Evolutionary conservation across 106 monocot species (phyloP), one percentile per base, ranked within the genome.

Genomic region (Platanthera guangdongensis): DNA sequence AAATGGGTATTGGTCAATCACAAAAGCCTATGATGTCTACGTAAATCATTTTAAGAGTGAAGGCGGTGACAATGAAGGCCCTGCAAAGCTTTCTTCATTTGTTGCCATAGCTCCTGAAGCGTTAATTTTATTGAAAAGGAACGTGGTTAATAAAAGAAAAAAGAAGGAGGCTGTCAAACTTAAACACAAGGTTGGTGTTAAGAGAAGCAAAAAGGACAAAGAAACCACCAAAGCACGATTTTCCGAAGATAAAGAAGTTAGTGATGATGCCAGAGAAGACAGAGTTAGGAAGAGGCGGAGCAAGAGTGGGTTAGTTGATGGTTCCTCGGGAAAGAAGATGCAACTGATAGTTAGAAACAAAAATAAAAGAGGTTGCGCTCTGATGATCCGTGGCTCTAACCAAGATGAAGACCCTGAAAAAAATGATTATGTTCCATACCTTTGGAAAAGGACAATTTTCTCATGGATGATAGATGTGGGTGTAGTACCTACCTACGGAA

Each of bases 401-500:
- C 68, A 63, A 72, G 83, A 80, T 18, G 72, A 52, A 22, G 83
- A 83, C 39, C 57, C 75, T 62, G 87, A 71, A 19, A 25, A 9
- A 47, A 78, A 82, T 75, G 73, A 77, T 55, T 87, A 90, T 81
- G 71, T 71, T 72, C 85, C 76, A 19, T 90, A 87, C 83, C 45
- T 32, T 74, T 84, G 87, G 78, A 87, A 87, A 65, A 55, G 87
- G 11, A 81, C 87, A 22, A 68, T 85, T 67, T 64, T 90, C 13
- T 80, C 87, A 77, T 90, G 87, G 90, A 77, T 90, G 87, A 87
- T 90, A 62, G 87, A 87, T 80, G 71, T 79, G 11, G 83, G 86
- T 9, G 53, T 81, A 65, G 16, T 87, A 19, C 78, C 72, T 65
- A 76, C 53, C 13, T 83, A 87, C 81, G 85, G 83, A 22, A 83